These are phyloP conservation scores for Sordaria brevicollis DNA, from an alignment of 495 filamentous ascomycete genomes.

Conservation along the genomic window DNA sequence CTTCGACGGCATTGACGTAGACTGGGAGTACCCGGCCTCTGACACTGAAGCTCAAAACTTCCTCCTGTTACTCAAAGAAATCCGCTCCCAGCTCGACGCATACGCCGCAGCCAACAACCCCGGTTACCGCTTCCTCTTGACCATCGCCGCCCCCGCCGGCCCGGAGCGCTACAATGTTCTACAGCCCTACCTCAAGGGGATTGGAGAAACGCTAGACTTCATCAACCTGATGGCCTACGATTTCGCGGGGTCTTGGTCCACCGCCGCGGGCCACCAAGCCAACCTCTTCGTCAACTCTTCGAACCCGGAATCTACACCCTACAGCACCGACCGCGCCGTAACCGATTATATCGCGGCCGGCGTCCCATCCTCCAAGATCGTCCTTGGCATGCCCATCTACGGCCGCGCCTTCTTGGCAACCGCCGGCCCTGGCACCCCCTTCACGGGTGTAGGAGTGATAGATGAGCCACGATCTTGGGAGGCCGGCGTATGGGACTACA, in stretches of 20 bases:
- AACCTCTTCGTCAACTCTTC: conserved; percentile 52
- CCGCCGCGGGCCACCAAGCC: conserved; percentile 57
- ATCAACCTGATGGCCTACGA: conserved; percentile 83
- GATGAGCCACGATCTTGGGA: conserved; percentile 67
- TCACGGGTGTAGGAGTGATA: conserved; percentile 53
- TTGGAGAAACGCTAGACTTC: conserved; percentile 66
- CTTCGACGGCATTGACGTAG: conserved; percentile 38
- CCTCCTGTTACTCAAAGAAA: conserved; percentile 57
- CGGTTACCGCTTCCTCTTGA: conserved; percentile 59
- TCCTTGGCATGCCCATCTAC: conserved; percentile 81
- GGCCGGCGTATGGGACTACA: conserved; percentile 75
- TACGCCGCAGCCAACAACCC: conserved; percentile 42
- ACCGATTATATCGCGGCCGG: conserved; percentile 54
- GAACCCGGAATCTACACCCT: conserved; percentile 51
- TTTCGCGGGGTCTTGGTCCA: conserved; percentile 60
- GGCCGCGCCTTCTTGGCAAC: conserved; percentile 69
- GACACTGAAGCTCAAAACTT: conserved; percentile 56
- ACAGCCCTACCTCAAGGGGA: conserved; percentile 39
- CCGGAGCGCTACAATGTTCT: conserved; percentile 59
- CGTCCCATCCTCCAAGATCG: conserved; percentile 55
- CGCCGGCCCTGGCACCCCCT: conserved; percentile 55
- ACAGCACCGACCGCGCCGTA: conserved; percentile 57
- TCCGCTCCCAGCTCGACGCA: conserved; percentile 53
- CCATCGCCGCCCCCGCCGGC: conserved; percentile 54
- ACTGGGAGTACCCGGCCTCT: conserved; percentile 48